Percentiles rank a stretch among this genome's conserved stretches.
Conservation (phyloP, 371 early-diverging fungal species). For the Circinella umbellata region DNA sequence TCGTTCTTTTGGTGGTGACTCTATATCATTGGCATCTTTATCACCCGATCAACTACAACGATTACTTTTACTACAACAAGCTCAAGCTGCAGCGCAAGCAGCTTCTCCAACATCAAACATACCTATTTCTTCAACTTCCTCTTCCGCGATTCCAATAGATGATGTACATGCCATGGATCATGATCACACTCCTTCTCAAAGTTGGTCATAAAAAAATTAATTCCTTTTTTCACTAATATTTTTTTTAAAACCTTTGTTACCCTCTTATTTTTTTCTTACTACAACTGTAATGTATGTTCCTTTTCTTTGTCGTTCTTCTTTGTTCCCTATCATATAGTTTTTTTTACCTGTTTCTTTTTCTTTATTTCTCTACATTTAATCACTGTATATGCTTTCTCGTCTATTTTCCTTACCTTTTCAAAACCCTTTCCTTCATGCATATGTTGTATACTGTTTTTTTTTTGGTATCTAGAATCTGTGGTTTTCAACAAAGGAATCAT, state of each 20-base stretch:
- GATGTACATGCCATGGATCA: constrained; percentile 20
- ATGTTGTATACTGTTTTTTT: constrained; percentile 8
- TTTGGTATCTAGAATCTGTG: constrained; percentile 2
- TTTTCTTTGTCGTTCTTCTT: too few species aligned
- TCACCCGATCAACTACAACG: constrained; percentile 30
- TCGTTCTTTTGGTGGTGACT: constrained; percentile 10
- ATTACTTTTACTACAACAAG: constrained; percentile 27
- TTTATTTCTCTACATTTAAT: too few species aligned
- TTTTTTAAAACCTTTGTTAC: background rate
- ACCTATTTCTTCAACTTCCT: background rate
- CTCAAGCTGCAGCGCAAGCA: constrained; percentile 12
- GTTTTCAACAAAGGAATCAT: background rate
- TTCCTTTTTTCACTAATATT: background rate
- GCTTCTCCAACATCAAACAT: background rate
- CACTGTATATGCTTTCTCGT: constrained; percentile 6
- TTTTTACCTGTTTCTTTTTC: background rate
- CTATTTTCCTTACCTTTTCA: background rate
- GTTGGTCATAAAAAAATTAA: constrained; percentile 13
- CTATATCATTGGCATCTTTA: constrained; percentile 19
- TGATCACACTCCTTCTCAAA: constrained; percentile 15
- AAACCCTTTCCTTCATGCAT: constrained; percentile 1
- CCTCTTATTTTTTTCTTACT: background rate
- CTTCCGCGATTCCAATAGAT: background rate
- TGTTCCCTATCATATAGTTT: background rate
- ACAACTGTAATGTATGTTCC: constrained; percentile 11